Evolutionary conservation across 2,329 filamentous ascomycete species (phyloP).

Genomic region (Fusarium illudens): DNA sequence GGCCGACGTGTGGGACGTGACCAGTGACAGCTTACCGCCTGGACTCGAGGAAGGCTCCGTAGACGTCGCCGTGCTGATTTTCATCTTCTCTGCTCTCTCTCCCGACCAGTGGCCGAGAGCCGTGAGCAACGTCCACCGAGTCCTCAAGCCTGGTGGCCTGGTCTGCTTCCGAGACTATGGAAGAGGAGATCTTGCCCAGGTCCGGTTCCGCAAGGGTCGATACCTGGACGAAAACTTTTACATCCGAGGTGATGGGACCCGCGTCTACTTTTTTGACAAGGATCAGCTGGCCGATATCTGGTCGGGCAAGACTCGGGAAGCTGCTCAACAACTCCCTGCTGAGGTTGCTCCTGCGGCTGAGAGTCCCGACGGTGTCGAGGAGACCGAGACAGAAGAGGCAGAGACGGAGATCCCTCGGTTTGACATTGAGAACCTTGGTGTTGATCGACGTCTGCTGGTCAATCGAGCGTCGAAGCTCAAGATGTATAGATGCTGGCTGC

Average conservation of each 20-base stretch:
- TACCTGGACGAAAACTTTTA: conserved; percentile 98
- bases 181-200: conserved; percentile 92
- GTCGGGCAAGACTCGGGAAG: conserved; percentile 57
- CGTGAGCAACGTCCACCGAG: conserved; percentile 79
- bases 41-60: conserved; percentile 80
- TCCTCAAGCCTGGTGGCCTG: conserved; percentile 91
- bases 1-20: conserved; percentile 95
- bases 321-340: conserved; percentile 11
- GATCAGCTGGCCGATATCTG: conserved; percentile 85
- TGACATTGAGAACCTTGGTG: conserved; percentile 78
- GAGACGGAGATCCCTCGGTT: conserved; percentile 57
- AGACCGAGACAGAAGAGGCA: conserved; percentile 25
- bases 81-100: conserved; percentile 93
- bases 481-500: conserved; percentile 98
- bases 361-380: conserved; percentile 1
- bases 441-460: conserved; percentile 89
- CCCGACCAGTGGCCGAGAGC: conserved; percentile 86
- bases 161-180: conserved; percentile 98
- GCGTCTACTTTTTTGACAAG: conserved; percentile 96
- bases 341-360: not conserved
- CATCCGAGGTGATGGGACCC: conserved; percentile 90
- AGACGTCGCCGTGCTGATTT: conserved; percentile 93
- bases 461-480: conserved; percentile 91
- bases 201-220: conserved; percentile 93
- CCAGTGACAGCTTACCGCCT: conserved; percentile 76